phyloP scores from a whole-genome alignment of 148 eudicot genomes.

The Camellia lanceoleosa region DNA sequence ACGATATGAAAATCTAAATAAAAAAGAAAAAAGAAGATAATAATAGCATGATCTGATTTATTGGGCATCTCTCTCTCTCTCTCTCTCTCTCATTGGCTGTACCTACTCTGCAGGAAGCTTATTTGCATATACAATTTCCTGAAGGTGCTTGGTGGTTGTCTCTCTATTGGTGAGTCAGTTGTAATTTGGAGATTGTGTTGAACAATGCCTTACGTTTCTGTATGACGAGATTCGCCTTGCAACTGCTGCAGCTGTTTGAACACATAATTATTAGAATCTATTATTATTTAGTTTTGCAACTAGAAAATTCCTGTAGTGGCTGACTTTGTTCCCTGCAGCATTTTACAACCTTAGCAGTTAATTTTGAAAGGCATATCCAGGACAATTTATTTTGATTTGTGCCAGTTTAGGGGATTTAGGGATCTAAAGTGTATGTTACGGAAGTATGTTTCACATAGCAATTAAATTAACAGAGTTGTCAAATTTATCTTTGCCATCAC shows the following conservation, averaged over 20 bases:
- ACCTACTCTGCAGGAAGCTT: constrained; percentile 56
- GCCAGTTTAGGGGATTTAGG: constrained; percentile 34
- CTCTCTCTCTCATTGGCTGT: background rate
- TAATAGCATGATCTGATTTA: background rate
- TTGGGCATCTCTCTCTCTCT: background rate
- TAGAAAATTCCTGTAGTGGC: background rate
- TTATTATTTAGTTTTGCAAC: background rate
- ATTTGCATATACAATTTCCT: constrained; percentile 72
- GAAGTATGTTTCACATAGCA: constrained; percentile 27
- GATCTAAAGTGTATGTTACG: constrained; percentile 24
- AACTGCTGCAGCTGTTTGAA: background rate
- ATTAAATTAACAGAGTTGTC: background rate
- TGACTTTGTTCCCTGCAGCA: background rate
- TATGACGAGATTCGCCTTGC: constrained; percentile 7
- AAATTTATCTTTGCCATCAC: background rate
- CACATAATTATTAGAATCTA: background rate
- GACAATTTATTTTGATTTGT: constrained; percentile 23
- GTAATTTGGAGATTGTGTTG: background rate
- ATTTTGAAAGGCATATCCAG: constrained; percentile 23
- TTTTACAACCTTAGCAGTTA: background rate
- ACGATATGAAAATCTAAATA: too few relatives aligned
- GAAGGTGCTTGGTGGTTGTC: constrained; percentile 30
- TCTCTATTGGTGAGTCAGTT: constrained; percentile 46
- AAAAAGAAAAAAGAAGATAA: too few relatives aligned
- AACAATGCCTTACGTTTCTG: background rate